phyloP scores from a whole-genome alignment of 2,329 filamentous ascomycete genomes.

The Chaetomiaceae sp. region DNA sequence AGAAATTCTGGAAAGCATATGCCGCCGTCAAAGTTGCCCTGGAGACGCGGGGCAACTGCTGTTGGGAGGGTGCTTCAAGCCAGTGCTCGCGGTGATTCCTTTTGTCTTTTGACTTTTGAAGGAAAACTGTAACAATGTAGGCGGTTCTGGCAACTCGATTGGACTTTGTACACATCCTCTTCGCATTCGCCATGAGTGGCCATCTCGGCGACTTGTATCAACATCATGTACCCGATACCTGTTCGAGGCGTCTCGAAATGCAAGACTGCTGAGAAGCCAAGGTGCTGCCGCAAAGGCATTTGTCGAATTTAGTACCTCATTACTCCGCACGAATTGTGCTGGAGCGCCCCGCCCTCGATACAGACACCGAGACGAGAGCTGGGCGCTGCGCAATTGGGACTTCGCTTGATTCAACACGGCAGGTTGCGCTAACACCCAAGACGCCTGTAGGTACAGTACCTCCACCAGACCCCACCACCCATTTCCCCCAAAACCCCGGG shows the following conservation, averaged over 20 bases:
- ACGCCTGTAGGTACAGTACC: not conserved
- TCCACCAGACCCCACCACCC: constrained; percentile 8
- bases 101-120: too few species aligned
- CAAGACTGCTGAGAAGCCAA: not conserved
- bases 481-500: constrained; percentile 22
- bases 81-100: too few species aligned
- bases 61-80: too few species aligned
- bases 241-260: not conserved
- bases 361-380: constrained; percentile 7
- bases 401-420: constrained; percentile 11
- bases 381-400: constrained; percentile 1
- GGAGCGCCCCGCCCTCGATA: constrained; percentile 13
- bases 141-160: not conserved
- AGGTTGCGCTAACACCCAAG: constrained; percentile 8
- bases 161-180: not conserved
- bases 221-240: constrained; percentile 17
- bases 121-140: constrained; percentile 15
- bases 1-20: too few species aligned
- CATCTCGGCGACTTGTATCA: too few species aligned
- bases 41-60: too few species aligned
- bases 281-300: not conserved
- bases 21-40: too few species aligned
- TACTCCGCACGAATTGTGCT: constrained; percentile 11
- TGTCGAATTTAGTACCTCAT: constrained; percentile 10
- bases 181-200: too few species aligned